Evolutionary conservation across 2,329 filamentous ascomycete genomes (phyloP).

Genomic region (Arthroderma sp.): DNA sequence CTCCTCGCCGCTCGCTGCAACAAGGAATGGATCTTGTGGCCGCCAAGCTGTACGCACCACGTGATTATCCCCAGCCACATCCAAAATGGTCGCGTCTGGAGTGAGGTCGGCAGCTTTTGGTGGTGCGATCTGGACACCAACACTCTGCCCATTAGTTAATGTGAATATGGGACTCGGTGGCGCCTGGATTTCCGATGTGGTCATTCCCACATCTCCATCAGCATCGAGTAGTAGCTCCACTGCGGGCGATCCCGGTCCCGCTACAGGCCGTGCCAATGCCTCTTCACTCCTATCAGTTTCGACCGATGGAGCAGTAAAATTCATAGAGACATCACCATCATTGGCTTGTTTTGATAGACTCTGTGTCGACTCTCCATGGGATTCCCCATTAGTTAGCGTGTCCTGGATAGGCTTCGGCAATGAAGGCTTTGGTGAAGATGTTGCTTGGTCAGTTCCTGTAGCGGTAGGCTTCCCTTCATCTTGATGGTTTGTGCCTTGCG

Average conservation of each 20-base stretch:
- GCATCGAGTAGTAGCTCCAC: slow-evolving; percentile 23
- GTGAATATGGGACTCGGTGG: slow-evolving; percentile 24
- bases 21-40: slow-evolving; percentile 29
- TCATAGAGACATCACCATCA: too few species aligned
- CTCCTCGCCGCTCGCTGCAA: slow-evolving; percentile 31
- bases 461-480: too few species aligned
- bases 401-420: too few species aligned
- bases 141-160: slow-evolving; percentile 31
- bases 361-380: too few species aligned
- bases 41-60: slow-evolving; percentile 33
- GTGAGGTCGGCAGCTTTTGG: slow-evolving; percentile 36
- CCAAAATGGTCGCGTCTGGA: slow-evolving; percentile 31
- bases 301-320: slow-evolving; percentile 21
- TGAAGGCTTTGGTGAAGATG: too few species aligned
- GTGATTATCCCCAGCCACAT: slow-evolving; percentile 24
- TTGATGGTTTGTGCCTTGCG: slow-evolving; percentile 8
- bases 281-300: slow-evolving; percentile 31
- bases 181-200: slow-evolving; percentile 18
- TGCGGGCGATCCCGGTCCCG: slow-evolving; percentile 7
- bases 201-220: slow-evolving; percentile 34
- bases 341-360: too few species aligned
- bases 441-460: too few species aligned
- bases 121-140: slow-evolving; percentile 35
- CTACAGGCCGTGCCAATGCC: slow-evolving; percentile 12
- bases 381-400: too few species aligned